Conservation (phyloP, 1,139 yeast genomes). For the Diutina rugosa region DNA sequence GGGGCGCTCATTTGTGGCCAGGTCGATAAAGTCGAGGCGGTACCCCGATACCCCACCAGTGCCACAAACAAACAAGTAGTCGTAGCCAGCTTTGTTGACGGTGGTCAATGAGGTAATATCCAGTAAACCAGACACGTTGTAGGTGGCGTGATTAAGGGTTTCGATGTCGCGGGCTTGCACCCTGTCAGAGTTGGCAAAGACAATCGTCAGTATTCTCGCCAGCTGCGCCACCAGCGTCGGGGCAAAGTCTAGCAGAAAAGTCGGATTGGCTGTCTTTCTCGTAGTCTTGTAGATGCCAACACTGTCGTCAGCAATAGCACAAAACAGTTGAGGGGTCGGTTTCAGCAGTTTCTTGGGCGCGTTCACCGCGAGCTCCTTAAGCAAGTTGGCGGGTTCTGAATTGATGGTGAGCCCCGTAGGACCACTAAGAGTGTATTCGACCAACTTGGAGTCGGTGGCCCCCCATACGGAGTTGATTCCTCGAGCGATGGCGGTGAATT, state of each 20-base stretch:
- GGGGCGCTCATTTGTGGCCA: not conserved
- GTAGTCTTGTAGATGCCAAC: not conserved
- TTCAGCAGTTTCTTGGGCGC: not conserved
- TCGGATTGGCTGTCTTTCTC: not conserved
- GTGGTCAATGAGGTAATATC: not conserved
- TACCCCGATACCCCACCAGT: slow-evolving; percentile 20
- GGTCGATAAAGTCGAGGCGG: slow-evolving; percentile 10
- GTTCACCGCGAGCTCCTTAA: not conserved
- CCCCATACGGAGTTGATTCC: not conserved
- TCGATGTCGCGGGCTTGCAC: not conserved
- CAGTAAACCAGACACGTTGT: not conserved
- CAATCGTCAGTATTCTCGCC: not conserved
- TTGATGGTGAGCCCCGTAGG: not conserved
- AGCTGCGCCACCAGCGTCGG: not conserved
- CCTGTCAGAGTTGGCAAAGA: not conserved
- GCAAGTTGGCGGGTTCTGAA: not conserved
- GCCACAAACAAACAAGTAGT: slow-evolving; percentile 7
- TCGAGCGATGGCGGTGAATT: not conserved
- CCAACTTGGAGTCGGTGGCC: not conserved
- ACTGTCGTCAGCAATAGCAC: not conserved
- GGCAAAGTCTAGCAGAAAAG: not conserved
- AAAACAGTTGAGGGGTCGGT: not conserved
- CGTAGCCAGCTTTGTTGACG: not conserved
- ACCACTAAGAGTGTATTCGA: not conserved
- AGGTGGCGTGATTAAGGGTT: not conserved